Evolutionary conservation across 306 rosid species (phyloP), one percentile per base, ranked within the genome.

Genomic region (Chamaecrista fasciculata): DNA sequence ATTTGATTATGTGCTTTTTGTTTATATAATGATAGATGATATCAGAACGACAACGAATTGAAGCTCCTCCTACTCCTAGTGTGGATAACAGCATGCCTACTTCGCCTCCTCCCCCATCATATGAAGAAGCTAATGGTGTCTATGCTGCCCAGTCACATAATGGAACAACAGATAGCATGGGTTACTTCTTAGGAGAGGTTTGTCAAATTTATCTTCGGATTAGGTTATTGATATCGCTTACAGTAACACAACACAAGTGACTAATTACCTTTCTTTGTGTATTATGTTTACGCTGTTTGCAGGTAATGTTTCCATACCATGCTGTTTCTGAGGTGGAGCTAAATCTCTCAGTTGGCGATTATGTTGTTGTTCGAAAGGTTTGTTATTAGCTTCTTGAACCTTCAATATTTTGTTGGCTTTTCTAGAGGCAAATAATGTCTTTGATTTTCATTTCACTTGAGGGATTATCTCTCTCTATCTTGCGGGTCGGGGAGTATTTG

Each of bases 151-250:
- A 83, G 63, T 70, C 75, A 34, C 79, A 79, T 66, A 86, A 94
- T 82, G 97, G 95, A 77, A 48, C 79, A 47, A 85, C 89, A 8
- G 96, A 90, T 66, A 62, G 85, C 73, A 78, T 82, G 86, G 85
- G 87, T 37, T 94, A 86, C 85, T 94, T 94, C 84, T 84, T 94
- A 78, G 98, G 97, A 59, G 98, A 94, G 98, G 98, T 94, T 66
- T 31, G 83, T 57, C 5, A 51, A 78, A 66, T 66, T 57, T 40
- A 76, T 72, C 44, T 66, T 50, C 66, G 37, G n/a, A 7, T 16
- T 24, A 26, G 39, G 57, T 21, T 69, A 55, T 29, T 57, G 31
- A 34, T 59, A 67, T 29, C 71, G 14, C 58, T 29, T 62, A 42
- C 11, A 20, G 62, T 34, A 20, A 69, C 58, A 28, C 43, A 20